Base-by-base conservation (phyloP, 2,329 filamentous ascomycete species). In the Metarhizium sp. region DNA sequence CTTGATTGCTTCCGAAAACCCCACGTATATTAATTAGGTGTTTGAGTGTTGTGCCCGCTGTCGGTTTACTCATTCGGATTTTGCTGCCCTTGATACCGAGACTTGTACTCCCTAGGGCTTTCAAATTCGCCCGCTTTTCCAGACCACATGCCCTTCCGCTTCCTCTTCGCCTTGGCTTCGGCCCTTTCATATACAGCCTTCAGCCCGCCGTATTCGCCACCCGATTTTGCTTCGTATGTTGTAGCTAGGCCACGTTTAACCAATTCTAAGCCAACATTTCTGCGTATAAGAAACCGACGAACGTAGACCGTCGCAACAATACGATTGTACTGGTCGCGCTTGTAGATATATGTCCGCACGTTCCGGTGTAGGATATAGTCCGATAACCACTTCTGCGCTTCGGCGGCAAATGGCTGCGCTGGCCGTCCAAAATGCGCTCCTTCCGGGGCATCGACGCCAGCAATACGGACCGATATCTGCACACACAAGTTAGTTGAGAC, bases 361-460 rank as follows among this genome's bases (percentile, higher is more conserved):
- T 86, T 84, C 38, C 82, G 83, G 57, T 86, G 78, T 25, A 84
- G 73, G 10, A 97, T 76, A 68, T 90, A 90, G 5, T 73, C 72
- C 16, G 80, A 84, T n/a, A 99, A 79, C 85, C 90, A 97, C 18
- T 81, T 73, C 53, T 92, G 76, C 7, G 94, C 90, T 70, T 97
- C 92, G 57, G 82, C 78, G 3, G 89, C 80, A 68, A 84, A 91
- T 1, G 92, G 92, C 71, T 99, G 94, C 10, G 86, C 88, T 30
- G 90, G 87, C 52, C 85, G 82, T 54, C 95, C 95, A 71, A 96
- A 99, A 71, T 99, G 94, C 8, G 92, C 86, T 55, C 88, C 78
- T 73, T 99, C 94, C 2, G 94, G 94, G 11, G 95, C 94, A 70
- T 99, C 94, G 54, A 99, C 76, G 51, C 94, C 94, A 16, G 94